Evolutionary conservation across 1,284 basidiomycete species (phyloP).

Genomic region (Malassezia equina): DNA sequence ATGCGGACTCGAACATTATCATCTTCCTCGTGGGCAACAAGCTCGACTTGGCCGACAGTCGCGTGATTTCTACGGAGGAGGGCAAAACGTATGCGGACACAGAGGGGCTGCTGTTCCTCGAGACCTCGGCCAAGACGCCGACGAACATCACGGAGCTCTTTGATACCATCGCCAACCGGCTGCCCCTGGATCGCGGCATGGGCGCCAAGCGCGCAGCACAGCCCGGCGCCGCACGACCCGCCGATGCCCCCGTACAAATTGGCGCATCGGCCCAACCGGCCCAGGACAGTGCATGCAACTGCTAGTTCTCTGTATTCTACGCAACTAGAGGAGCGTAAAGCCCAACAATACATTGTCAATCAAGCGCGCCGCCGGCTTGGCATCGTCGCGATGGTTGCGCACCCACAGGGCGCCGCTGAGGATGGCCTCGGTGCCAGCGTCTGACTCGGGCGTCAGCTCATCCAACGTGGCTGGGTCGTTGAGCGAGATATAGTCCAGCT

Average conservation of each 20-base stretch:
- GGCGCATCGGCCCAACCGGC: not conserved
- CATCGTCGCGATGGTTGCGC: constrained; percentile 21
- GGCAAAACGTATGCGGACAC: constrained; percentile 88
- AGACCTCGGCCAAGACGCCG: constrained; percentile 88
- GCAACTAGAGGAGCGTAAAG: constrained; percentile 30
- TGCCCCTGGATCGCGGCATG: constrained; percentile 33
- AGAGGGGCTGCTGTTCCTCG: constrained; percentile 87
- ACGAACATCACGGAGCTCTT: constrained; percentile 71
- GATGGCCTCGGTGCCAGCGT: constrained; percentile 55
- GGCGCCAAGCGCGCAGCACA: constrained; percentile 13
- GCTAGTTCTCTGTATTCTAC: constrained; percentile 6
- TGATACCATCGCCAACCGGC: constrained; percentile 39
- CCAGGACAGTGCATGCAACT: constrained; percentile 11
- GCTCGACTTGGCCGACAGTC: constrained; percentile 63
- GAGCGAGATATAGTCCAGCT: constrained; percentile 75
- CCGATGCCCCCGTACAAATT: constrained; percentile 13
- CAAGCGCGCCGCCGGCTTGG: constrained; percentile 64
- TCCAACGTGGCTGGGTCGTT: constrained; percentile 68
- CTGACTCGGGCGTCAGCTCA: constrained; percentile 33
- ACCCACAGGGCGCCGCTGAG: constrained; percentile 82
- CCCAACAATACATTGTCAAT: constrained; percentile 86
- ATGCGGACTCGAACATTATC: constrained; percentile 83
- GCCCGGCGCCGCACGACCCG: not conserved
- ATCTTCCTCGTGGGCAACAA: constrained; percentile 87
- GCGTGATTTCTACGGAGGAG: constrained; percentile 36